Conservation (phyloP, 169 alveolate species). For the Perkinsus marinus region DNA sequence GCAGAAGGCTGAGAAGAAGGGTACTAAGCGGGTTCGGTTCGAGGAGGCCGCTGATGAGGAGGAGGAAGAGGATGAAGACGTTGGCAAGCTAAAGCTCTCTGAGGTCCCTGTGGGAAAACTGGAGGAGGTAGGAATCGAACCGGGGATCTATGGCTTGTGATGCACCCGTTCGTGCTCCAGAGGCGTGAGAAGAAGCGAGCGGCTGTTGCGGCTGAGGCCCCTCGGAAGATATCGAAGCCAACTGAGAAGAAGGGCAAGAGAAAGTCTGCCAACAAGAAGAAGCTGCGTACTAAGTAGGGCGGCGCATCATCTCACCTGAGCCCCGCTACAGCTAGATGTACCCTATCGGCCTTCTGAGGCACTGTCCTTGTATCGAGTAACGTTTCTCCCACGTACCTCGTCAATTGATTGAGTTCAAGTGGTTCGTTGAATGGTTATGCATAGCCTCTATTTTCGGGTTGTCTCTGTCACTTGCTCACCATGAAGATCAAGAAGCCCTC, state of each 20-base stretch:
- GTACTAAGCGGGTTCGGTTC: not conserved
- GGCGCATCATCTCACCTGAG: not conserved
- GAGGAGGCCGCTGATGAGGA: not conserved
- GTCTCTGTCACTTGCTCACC: not conserved
- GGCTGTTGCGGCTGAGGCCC: not conserved
- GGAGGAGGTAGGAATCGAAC: not conserved
- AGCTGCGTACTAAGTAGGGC: not conserved
- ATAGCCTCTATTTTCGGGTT: not conserved
- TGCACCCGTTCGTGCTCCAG: not conserved
- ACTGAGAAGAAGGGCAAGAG: not conserved
- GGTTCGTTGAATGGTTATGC: not conserved
- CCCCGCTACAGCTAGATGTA: not conserved
- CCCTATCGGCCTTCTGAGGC: not conserved
- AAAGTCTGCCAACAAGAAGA: not conserved
- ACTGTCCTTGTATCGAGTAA: not conserved
- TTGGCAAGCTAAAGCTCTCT: not conserved
- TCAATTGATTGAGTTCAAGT: not conserved
- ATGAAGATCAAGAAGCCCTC: not conserved
- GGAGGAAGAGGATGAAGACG: not conserved
- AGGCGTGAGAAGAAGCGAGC: not conserved
- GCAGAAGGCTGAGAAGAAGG: not conserved
- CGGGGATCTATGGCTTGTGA: not conserved
- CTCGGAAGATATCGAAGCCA: not conserved
- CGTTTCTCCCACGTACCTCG: not conserved
- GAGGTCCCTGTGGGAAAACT: not conserved